phyloP scores from a whole-genome alignment of 805 yeast genomes.

The Candida michaelii region DNA sequence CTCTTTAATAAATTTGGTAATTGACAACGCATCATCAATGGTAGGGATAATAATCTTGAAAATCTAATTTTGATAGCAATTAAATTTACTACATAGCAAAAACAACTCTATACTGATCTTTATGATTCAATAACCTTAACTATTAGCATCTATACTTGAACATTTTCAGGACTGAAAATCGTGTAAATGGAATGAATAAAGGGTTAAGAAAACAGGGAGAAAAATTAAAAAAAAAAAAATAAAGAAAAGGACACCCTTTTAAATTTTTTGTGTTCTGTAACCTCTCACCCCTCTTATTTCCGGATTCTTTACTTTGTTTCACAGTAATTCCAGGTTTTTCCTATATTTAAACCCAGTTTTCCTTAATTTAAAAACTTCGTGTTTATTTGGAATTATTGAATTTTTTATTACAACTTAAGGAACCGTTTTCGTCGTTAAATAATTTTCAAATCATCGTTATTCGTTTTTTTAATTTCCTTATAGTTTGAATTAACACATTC shows the following conservation, averaged over 20 bases:
- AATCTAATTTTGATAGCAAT: too few species aligned
- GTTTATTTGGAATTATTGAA: neutral
- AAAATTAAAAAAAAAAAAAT: neutral
- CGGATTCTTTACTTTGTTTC: neutral
- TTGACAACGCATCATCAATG: neutral
- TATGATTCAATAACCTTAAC: too few species aligned
- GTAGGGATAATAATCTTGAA: too few species aligned
- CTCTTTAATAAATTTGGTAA: neutral
- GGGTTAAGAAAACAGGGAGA: neutral
- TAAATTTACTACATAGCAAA: too few species aligned
- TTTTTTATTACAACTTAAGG: neutral
- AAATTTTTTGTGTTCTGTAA: constrained; percentile 1
- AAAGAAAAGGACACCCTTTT: neutral
- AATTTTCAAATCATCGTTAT: too few species aligned
- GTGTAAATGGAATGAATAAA: neutral
- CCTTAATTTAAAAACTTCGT: constrained; percentile 1
- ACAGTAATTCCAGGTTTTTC: constrained; percentile 5
- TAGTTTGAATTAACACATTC: neutral
- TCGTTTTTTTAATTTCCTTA: neutral
- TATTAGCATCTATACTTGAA: too few species aligned
- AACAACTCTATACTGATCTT: too few species aligned
- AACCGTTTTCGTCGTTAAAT: neutral
- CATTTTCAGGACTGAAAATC: too few species aligned
- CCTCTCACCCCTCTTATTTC: neutral
- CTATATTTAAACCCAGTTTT: neutral